Conservation (phyloP, 257 asterid genomes). For the Anisodus acutangulus region DNA sequence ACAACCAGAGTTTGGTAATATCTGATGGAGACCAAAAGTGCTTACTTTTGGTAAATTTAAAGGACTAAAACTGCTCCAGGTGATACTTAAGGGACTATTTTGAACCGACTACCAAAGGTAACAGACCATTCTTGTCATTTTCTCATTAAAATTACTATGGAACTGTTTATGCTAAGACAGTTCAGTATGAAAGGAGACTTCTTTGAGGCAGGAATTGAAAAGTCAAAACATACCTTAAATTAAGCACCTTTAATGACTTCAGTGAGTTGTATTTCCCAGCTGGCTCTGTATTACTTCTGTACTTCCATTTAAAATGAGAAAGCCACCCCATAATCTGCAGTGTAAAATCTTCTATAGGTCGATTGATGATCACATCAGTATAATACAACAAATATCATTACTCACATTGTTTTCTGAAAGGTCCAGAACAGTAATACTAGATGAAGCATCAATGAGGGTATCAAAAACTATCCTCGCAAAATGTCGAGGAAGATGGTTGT, state of each 20-base stretch:
- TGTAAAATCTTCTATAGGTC: constrained; percentile 29
- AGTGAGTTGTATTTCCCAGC: constrained; percentile 60
- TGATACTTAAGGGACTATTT: too few species aligned
- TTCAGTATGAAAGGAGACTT: constrained; percentile 13
- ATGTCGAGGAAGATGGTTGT: constrained; percentile 58
- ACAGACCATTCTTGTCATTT: too few species aligned
- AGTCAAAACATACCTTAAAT: constrained; percentile 68
- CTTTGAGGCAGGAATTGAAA: constrained; percentile 18
- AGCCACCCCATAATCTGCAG: constrained; percentile 84
- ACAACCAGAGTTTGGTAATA: too few species aligned
- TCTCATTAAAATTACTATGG: neutral
- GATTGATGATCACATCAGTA: constrained; percentile 25
- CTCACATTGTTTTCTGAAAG: constrained; percentile 93
- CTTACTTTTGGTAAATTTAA: too few species aligned
- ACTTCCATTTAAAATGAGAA: constrained; percentile 60
- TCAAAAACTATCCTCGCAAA: constrained; percentile 64
- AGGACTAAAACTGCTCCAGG: too few species aligned
- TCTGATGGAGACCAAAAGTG: too few species aligned
- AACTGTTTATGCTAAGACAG: constrained; percentile 2
- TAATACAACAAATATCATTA: constrained; percentile 31
- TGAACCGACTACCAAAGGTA: too few species aligned
- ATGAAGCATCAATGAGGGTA: constrained; percentile 67
- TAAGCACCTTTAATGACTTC: constrained; percentile 66
- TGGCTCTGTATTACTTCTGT: constrained; percentile 41
- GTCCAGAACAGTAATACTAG: constrained; percentile 64